Conservation (phyloP, 73 alveolate species). For the Paramecium bursaria region DNA sequence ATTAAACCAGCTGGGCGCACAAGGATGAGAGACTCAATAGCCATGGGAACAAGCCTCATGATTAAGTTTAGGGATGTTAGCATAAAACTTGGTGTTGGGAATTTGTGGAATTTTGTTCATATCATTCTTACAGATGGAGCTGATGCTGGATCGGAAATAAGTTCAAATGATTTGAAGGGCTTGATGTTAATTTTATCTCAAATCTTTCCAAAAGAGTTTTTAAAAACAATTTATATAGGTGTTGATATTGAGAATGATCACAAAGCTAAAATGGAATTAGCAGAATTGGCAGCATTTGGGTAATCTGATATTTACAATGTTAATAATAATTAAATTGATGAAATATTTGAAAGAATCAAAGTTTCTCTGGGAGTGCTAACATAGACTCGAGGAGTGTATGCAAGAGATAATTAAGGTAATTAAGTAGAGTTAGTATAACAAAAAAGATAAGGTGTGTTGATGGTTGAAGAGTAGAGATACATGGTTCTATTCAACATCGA, state of each 20-base stretch:
- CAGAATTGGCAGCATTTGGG: not conserved
- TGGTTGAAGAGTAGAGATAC: not conserved
- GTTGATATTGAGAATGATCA: not conserved
- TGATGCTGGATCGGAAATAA: not conserved
- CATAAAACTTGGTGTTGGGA: no score
- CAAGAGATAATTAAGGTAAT: not conserved
- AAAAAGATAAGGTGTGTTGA: not conserved
- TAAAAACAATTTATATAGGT: constrained; percentile 34
- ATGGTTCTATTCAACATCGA: constrained; percentile 24
- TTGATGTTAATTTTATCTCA: not conserved
- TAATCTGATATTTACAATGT: not conserved
- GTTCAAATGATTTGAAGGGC: not conserved
- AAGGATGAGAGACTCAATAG: no score
- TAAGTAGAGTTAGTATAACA: not conserved
- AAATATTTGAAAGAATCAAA: constrained; percentile 5
- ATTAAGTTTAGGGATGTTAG: no score
- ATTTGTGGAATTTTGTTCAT: no score
- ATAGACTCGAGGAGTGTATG: not conserved
- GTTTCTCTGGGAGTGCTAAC: not conserved
- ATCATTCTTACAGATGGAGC: constrained; percentile 33
- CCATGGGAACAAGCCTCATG: no score
- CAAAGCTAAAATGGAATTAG: not conserved
- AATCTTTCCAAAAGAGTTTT: not conserved
- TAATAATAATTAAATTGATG: not conserved
- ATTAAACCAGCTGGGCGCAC: no score